phyloP scores from a whole-genome alignment of 2,329 filamentous ascomycete genomes.

The Nemania abortiva region DNA sequence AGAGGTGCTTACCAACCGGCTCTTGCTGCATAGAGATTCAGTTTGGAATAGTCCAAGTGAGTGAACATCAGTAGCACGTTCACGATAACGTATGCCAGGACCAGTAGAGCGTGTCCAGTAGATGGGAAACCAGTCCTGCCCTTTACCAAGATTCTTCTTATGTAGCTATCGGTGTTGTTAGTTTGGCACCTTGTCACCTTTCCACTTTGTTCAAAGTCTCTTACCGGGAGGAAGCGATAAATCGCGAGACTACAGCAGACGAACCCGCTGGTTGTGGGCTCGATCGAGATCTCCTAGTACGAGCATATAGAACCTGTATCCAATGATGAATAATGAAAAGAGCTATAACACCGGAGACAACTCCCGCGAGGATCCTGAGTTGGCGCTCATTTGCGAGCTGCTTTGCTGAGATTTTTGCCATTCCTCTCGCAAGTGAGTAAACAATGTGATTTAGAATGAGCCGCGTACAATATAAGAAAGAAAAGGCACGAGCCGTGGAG shows the following conservation, averaged over 20 bases:
- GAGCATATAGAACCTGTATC: neutral
- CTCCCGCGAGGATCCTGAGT: neutral
- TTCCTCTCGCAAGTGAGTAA: neutral
- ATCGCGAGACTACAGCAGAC: neutral
- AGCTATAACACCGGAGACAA: neutral
- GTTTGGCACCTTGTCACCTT: neutral
- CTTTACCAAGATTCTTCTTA: neutral
- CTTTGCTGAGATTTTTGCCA: neutral
- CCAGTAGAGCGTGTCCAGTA: neutral
- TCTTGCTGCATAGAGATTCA: neutral
- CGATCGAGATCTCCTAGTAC: neutral
- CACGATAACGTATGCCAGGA: neutral
- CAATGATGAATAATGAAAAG: neutral
- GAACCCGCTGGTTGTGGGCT: neutral
- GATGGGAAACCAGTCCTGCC: neutral
- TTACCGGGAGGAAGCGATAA: neutral
- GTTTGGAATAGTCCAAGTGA: slow-evolving; percentile 1
- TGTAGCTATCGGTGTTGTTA: neutral
- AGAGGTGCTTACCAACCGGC: neutral
- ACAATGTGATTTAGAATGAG: neutral
- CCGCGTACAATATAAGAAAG: neutral
- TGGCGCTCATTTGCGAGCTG: neutral
- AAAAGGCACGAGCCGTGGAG: neutral
- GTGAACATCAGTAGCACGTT: neutral
- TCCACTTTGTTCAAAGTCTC: neutral